Base-by-base conservation (phyloP, 768 basidiomycete species). In the Lentinula sp. region DNA sequence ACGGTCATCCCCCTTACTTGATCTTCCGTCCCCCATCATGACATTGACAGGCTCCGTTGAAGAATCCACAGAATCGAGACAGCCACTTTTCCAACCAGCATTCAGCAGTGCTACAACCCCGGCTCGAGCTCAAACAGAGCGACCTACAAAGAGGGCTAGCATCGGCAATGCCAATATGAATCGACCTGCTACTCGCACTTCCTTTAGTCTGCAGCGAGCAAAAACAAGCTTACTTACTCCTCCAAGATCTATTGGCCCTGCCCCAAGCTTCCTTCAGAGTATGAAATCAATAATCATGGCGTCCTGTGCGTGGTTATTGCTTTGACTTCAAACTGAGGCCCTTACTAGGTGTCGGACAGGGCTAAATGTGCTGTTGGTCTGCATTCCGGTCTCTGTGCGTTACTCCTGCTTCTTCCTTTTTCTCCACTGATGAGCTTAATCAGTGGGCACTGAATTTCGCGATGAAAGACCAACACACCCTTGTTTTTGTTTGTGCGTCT, bases 401-500 rank as follows among this genome's bases (percentile, higher is more conserved):
- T 4, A 21, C 31, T 4, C 23, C 9, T 16, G 8, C 28, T 40
- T 8, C n/a, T 54, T 59, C 16, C n/a, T 35, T 34, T 3, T 4
- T 23, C 1, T 6, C 10, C 13, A 39, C 50, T 50, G 39, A 62
- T 16, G 45, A 46, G 23, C 46, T 57, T 46, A 42, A 62, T 15
- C 64, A 91, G 89, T 91, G 89, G 90, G 87, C 80, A 3, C 74
- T 91, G 3, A 76, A 91, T 71, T 91, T 88, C 53, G 79, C 80
- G 0, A 62, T 84, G 32, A 76, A 79, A 1, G 61, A 66, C 31
- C 78, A 73, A 62, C 71, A 89, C 66, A 89, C 85, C 6, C 71
- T 91, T 13, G 74, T 91, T 62, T 92, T 92, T 62, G 77, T 91
- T 62, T 87, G 91, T 91, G 67, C 67, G 89, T 78, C 4, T 23